Percentiles rank a stretch among this genome's conserved stretches.
Evolutionary conservation across 495 filamentous ascomycete species (phyloP).

Genomic region (Glonium stellatum): DNA sequence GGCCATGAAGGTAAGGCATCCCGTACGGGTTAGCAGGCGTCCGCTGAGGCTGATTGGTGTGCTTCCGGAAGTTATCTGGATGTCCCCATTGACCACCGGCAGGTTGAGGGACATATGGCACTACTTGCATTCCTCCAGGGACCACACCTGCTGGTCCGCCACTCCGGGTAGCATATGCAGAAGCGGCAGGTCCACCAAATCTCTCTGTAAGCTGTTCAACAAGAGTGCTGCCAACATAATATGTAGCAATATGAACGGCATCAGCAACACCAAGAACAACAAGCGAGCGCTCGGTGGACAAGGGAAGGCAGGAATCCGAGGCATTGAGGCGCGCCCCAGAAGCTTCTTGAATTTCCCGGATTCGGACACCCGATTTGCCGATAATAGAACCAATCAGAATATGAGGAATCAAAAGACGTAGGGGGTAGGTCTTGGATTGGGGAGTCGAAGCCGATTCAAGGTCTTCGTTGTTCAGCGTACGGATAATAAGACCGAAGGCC

Average conservation of each 20-base stretch:
- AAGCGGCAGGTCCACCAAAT: conserved; percentile 91
- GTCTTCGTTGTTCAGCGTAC: conserved; percentile 93
- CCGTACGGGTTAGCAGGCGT: conserved; percentile 37
- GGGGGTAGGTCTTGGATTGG: conserved; percentile 93
- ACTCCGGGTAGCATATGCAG: conserved; percentile 91
- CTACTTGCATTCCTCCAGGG: conserved; percentile 94
- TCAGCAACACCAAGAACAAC: conserved; percentile 52
- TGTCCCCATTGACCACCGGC: conserved; percentile 86
- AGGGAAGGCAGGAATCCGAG: conserved; percentile 84
- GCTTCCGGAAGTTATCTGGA: conserved; percentile 75
- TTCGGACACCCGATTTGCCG: conserved; percentile 87
- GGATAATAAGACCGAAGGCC: conserved; percentile 97
- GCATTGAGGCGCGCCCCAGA: conserved; percentile 95
- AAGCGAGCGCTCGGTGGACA: conserved; percentile 94
- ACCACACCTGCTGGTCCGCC: conserved; percentile 87
- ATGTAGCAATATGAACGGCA: conserved; percentile 95
- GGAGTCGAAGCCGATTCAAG: conserved; percentile 76
- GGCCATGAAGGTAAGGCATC: conserved; percentile 59
- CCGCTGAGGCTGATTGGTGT: conserved; percentile 59
- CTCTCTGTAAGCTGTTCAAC: conserved; percentile 93
- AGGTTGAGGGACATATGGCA: conserved; percentile 89
- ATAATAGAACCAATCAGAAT: conserved; percentile 98
- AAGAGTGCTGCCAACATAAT: conserved; percentile 93
- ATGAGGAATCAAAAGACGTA: conserved; percentile 91
- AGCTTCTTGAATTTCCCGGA: conserved; percentile 97